A percentile compares a stretch with the other conserved stretches of the same genome.
Evolutionary conservation across 345 rosid genomes (phyloP).

Genomic region (Brassica nigra): DNA sequence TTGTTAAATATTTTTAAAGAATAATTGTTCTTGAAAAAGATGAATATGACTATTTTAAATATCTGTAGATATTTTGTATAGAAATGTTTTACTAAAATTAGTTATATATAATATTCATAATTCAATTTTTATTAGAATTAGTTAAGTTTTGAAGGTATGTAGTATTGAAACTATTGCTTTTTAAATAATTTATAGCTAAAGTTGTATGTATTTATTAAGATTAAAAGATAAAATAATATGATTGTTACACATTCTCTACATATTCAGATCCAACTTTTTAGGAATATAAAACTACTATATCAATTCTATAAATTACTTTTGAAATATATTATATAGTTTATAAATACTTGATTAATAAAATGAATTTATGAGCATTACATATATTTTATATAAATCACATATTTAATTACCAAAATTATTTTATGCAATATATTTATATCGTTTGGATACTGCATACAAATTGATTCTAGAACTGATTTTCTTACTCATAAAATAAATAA

Average conservation of each 20-base stretch:
- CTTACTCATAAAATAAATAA: background rate
- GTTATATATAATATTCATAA: background rate
- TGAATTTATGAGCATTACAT: too few relatives aligned
- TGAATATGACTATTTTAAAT: too few relatives aligned
- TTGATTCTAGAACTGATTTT: background rate
- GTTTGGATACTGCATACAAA: background rate
- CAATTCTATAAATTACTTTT: background rate
- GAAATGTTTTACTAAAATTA: too few relatives aligned
- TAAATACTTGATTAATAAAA: too few relatives aligned
- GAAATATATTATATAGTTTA: background rate
- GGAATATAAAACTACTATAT: background rate
- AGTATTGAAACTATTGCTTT: background rate
- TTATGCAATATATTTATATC: background rate
- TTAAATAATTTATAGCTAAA: too few relatives aligned
- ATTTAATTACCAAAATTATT: background rate
- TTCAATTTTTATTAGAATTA: too few relatives aligned
- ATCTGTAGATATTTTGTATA: too few relatives aligned
- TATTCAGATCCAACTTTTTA: background rate
- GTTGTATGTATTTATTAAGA: background rate
- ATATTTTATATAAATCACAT: too few relatives aligned
- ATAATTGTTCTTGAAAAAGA: background rate
- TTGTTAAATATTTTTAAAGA: background rate
- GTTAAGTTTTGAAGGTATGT: background rate
- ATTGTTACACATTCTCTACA: background rate
- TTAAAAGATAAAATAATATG: too few relatives aligned